These are phyloP conservation scores for Trichophyton simii DNA, from an alignment of 2,329 filamentous ascomycete species.

Conservation along the genomic window DNA sequence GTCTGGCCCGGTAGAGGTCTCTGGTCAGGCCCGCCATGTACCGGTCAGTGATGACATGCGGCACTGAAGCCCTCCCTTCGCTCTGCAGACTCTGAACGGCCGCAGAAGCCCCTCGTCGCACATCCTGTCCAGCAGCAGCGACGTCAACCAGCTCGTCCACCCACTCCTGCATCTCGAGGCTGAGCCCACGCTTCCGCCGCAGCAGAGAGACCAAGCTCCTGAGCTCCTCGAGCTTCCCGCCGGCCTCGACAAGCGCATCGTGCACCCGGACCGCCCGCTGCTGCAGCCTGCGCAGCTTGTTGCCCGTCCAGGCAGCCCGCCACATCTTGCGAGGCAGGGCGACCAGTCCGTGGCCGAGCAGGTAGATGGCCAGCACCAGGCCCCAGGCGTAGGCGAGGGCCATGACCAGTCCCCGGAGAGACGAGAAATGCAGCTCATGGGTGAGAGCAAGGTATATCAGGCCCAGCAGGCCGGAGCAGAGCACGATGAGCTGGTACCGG, in stretches of 20 bases:
- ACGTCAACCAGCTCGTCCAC: constrained; percentile 79
- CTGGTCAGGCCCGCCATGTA: constrained; percentile 85
- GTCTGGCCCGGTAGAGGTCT: constrained; percentile 65
- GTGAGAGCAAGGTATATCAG: constrained; percentile 72
- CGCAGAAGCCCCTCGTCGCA: constrained; percentile 31
- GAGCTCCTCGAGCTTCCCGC: constrained; percentile 64
- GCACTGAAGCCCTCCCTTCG: constrained; percentile 38
- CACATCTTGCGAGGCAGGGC: constrained; percentile 74
- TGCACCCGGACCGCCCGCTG: constrained; percentile 66
- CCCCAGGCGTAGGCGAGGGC: constrained; percentile 92
- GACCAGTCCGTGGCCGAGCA: constrained; percentile 95
- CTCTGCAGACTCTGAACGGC: constrained; percentile 38
- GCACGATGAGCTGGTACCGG: constrained; percentile 71
- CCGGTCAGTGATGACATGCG: constrained; percentile 78
- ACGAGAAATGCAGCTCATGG: constrained; percentile 58
- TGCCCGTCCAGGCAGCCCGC: constrained; percentile 63
- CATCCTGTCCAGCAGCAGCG: constrained; percentile 26
- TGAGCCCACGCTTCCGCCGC: constrained; percentile 66
- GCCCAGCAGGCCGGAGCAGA: constrained; percentile 57
- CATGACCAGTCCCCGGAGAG: constrained; percentile 77
- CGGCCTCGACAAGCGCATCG: constrained; percentile 76
- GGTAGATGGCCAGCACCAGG: constrained; percentile 77
- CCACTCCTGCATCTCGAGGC: constrained; percentile 73
- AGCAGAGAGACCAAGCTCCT: constrained; percentile 72
- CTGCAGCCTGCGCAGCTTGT: constrained; percentile 62